Base-by-base conservation (phyloP, 2,329 filamentous ascomycete genomes). In the Xylariaceae sp. region DNA sequence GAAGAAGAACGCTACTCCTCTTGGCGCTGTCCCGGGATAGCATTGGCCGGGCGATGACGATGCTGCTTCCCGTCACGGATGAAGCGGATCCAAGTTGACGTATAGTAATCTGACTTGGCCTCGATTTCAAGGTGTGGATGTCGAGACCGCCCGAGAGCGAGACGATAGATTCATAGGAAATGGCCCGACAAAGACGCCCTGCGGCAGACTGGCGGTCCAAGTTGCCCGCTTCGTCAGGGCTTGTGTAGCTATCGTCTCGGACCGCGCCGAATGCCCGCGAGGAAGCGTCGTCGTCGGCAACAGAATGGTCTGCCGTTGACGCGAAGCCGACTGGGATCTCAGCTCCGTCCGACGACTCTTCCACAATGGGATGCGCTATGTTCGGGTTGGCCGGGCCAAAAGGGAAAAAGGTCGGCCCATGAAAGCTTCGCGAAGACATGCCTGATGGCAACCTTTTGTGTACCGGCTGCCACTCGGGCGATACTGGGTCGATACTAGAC, bases 71-170 rank as follows among this genome's bases (percentile, higher is more conserved):
- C 2, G 80, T 80, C 34, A 80, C 81, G 37, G 78, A 79, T 1
- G 76, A 73, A 2, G 76, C 75, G 53, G 75, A 76, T 54, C 79
- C 81, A 21, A 80, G 72, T 30, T 76, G 74, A 47, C 78, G 68
- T 57, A 83, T 65, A 19, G 85, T 81, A 54, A 94, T 79, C 64
- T 95, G 89, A 32, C 87, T 89, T 0, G 89, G 89, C 3, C 88
- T 82, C 1, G 80, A 79, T 63, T 86, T 85, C 4, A 95, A 77
- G 0, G 88, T 91, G 68, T 95, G 91, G 47, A 96, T 95, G 67
- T 96, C 92, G 68, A 96, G 86, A 2, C 91, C 91, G 3, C 90
- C 91, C 0, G 86, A 83, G 1, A 96, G 80, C 0, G 92, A 96
- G 61, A 96, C 81, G 57, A 96, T 85, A 16, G 89, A 95, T 68